Conservation (phyloP, 176 grass and related monocot species). For the Bolboschoenus planiculmis region DNA sequence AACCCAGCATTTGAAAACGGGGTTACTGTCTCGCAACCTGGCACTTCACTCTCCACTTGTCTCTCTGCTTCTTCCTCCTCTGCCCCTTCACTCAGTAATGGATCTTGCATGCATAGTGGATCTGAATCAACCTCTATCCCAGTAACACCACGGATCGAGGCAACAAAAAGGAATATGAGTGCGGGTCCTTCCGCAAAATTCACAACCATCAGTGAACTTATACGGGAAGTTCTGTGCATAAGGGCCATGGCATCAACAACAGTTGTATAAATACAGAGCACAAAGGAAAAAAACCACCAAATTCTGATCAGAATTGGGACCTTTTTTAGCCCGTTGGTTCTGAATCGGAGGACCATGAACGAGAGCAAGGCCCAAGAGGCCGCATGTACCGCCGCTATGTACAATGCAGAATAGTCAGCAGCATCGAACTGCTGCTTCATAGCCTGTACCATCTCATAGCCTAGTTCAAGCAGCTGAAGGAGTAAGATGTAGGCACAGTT, state of each 20-base stretch:
- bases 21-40: conserved; percentile 58
- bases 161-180: conserved; percentile 61
- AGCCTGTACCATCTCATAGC: conserved; percentile 38
- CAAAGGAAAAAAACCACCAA: conserved; percentile 85
- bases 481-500: conserved; percentile 56
- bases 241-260: conserved; percentile 37
- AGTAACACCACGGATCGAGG: conserved; percentile 58
- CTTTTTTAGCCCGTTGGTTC: conserved; percentile 28
- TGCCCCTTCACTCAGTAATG: conserved; percentile 41
- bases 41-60: conserved; percentile 39
- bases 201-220: conserved; percentile 47
- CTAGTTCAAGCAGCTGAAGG: conserved; percentile 46
- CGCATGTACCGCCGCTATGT: conserved; percentile 47
- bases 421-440: conserved; percentile 2
- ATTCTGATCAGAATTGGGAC: conserved; percentile 64
- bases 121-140: conserved; percentile 46
- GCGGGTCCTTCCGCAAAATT: conserved; percentile 62
- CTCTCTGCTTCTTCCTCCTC: conserved; percentile 13
- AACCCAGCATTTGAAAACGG: conserved; percentile 61
- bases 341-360: conserved; percentile 41
- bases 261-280: conserved; percentile 49
- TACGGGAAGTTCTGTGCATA: conserved; percentile 1
- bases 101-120: conserved; percentile 34
- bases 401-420: conserved; percentile 19
- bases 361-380: conserved; percentile 52